A percentile compares a stretch with the other conserved stretches of the same genome.
Evolutionary conservation across 305 asterid species (phyloP).

Genomic region (Solanum hybrid): DNA sequence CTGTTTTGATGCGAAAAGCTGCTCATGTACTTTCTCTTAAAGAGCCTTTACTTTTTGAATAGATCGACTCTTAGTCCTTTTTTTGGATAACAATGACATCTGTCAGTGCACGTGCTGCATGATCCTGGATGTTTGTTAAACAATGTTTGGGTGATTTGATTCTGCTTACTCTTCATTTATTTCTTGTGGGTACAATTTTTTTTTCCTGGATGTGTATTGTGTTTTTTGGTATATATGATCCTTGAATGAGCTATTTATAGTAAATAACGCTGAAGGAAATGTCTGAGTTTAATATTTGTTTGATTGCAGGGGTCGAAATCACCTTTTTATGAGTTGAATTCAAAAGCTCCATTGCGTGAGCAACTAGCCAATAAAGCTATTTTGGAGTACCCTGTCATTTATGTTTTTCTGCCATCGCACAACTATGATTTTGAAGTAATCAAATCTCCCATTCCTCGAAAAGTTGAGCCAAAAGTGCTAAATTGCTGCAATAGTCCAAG

Average conservation of each 20-base stretch:
- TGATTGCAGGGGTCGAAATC: conserved; percentile 50
- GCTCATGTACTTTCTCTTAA: not conserved
- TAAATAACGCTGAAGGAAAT: not conserved
- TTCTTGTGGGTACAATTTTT: not conserved
- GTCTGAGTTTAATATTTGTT: not conserved
- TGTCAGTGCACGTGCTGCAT: not conserved
- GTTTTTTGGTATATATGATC: not conserved
- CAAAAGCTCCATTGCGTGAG: conserved; percentile 43
- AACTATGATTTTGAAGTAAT: conserved; percentile 49
- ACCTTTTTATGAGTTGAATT: conserved; percentile 40
- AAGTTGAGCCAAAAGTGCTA: conserved; percentile 19
- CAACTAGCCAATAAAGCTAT: conserved; percentile 47
- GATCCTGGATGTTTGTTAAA: not conserved
- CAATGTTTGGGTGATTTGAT: not conserved
- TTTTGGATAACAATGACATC: not conserved
- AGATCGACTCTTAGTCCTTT: not conserved
- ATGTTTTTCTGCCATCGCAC: conserved; percentile 67
- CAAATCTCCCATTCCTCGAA: conserved; percentile 16
- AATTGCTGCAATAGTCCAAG: conserved; percentile 16
- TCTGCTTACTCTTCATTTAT: not conserved
- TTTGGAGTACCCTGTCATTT: conserved; percentile 72
- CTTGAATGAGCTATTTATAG: not conserved
- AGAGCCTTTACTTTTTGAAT: not conserved
- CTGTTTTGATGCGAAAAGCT: not conserved
- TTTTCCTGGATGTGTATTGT: not conserved